These are phyloP conservation scores for Calonectria crousiana DNA, from an alignment of 2,329 filamentous ascomycete species.

Conservation along the genomic window DNA sequence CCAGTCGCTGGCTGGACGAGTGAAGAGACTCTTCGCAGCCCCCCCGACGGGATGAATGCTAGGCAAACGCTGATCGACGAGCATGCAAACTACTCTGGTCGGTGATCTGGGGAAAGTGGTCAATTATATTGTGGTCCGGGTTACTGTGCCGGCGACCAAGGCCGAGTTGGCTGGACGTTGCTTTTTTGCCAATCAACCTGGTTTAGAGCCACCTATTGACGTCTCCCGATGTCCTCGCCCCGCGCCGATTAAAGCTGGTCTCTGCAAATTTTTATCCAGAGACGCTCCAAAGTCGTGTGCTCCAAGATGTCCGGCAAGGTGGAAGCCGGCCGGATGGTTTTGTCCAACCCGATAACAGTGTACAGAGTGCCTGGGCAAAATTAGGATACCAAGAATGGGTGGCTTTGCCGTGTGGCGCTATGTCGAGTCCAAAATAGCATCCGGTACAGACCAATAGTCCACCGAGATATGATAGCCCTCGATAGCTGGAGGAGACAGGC, in stretches of 20 bases:
- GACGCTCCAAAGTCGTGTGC: slow-evolving; percentile 39
- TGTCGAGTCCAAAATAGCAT: slow-evolving; percentile 24
- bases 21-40: slow-evolving; percentile 32
- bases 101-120: slow-evolving; percentile 30
- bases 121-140: slow-evolving; percentile 34
- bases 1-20: slow-evolving; percentile 31
- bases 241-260: slow-evolving; percentile 31
- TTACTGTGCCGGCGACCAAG: slow-evolving; percentile 25
- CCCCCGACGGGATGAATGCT: slow-evolving; percentile 34
- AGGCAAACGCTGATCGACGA: slow-evolving; percentile 38
- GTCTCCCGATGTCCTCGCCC: slow-evolving; percentile 29
- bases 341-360: slow-evolving; percentile 34
- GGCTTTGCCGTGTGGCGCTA: slow-evolving; percentile 31
- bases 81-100: slow-evolving; percentile 40
- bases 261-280: slow-evolving; percentile 31
- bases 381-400: slow-evolving; percentile 28
- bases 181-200: slow-evolving; percentile 37
- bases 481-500: neutral
- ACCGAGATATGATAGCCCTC: slow-evolving; percentile 10
- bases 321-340: slow-evolving; percentile 34
- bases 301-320: slow-evolving; percentile 35
- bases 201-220: slow-evolving; percentile 29
- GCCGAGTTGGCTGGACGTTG: slow-evolving; percentile 30
- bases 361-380: slow-evolving; percentile 28
- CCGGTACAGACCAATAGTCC: slow-evolving; percentile 18